Evolutionary conservation across 2,329 filamentous ascomycete species (phyloP), one percentile per base, ranked within the genome.

Genomic region (Sordariomycetes sp.): DNA sequence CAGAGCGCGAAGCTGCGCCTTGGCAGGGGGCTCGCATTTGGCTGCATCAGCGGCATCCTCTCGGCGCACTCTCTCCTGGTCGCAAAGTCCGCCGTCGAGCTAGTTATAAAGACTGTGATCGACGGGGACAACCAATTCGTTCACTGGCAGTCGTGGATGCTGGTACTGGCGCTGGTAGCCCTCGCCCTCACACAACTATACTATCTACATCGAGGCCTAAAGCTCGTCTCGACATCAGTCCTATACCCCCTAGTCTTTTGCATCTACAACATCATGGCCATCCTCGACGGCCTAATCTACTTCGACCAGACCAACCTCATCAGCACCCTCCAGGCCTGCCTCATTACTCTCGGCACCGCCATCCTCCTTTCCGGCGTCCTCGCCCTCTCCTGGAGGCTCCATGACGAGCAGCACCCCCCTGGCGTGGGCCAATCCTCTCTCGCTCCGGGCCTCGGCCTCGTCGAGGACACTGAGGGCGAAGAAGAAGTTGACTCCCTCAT

Each of bases 221-320:
- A 96, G 71, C 79, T 99, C 56, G 90, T 95, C 69, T 96, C 91
- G 57, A 97, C 94, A 24, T 96, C 90, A 65, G 87, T 97, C 60
- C 78, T 99, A 63, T 99, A 99, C 70, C 94, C 94, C 5, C 85
- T 97, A 64, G 91, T 97, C 45, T 99, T 99, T 72, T 99, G 94
- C 77, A 84, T 97, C 62, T 99, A 97, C 78, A 99, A 99, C 76
- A 96, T 99, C 66, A 91, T 97, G 66, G 94, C 94, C 62, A 99
- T 99, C 63, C 76, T 97, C 10, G 94, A 99, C 71, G 94, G 94
- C 35, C 78, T 99, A 63, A 96, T 99, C 65, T 99, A 97, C 72
- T 99, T 97, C 73, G 81, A 87, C 64, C 94, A 99, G 71, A 87
- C 86, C 56, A 86, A 90, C 62, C 79, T 88, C 58, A 82, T 99